phyloP scores from a whole-genome alignment of 192 early-diverging fungal species.

The Podila minutissima region DNA sequence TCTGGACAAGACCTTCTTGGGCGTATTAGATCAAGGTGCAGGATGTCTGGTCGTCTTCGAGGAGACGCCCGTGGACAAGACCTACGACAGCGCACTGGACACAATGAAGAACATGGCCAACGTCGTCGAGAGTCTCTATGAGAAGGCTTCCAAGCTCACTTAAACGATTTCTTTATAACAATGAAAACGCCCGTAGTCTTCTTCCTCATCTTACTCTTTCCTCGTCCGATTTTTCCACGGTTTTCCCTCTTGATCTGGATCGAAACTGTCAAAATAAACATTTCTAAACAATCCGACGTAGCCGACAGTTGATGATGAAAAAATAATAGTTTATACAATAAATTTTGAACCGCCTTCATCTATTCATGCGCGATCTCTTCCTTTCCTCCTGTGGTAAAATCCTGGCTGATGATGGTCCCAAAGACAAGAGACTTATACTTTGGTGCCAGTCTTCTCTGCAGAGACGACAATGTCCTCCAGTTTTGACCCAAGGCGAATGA shows the following conservation, averaged over 20 bases:
- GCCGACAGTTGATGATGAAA: not conserved
- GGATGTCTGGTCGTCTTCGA: constrained; percentile 97
- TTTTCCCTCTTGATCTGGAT: too few relatives aligned
- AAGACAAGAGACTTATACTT: constrained; percentile 10
- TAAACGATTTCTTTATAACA: not conserved
- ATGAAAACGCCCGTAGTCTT: not conserved
- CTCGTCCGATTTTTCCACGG: too few relatives aligned
- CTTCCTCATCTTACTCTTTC: too few relatives aligned
- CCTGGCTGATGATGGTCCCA: not conserved
- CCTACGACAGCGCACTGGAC: constrained; percentile 91
- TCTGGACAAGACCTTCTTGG: constrained; percentile 94
- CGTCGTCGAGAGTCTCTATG: constrained; percentile 95
- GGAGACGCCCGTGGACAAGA: constrained; percentile 87
- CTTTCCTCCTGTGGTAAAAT: too few relatives aligned
- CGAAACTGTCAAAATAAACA: too few relatives aligned
- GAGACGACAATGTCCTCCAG: constrained; percentile 65
- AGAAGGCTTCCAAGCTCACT: constrained; percentile 74
- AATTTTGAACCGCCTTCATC: not conserved
- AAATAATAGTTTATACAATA: constrained; percentile 5
- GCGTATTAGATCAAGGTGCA: constrained; percentile 97
- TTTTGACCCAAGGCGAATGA: constrained; percentile 75
- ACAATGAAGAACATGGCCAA: constrained; percentile 97
- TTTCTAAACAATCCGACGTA: not conserved
- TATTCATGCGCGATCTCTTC: not conserved
- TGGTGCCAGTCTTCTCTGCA: constrained; percentile 58